A percentile compares a stretch with the other conserved stretches of the same genome.
Evolutionary conservation across 2,329 filamentous ascomycete species (phyloP).

Genomic region (Juglanconis juglandina): DNA sequence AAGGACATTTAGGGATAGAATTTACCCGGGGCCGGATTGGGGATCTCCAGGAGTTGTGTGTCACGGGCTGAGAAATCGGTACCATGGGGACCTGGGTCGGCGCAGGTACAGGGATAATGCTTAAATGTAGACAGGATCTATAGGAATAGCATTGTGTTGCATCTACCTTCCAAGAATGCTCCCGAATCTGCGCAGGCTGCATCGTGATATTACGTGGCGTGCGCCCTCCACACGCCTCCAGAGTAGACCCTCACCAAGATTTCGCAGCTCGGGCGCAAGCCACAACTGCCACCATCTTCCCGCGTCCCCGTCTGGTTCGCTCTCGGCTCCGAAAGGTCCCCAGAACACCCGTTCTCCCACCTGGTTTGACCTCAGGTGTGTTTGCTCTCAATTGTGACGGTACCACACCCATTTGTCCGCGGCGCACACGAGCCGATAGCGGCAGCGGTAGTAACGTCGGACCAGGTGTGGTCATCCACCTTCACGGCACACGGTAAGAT

Average conservation of each 20-base stretch:
- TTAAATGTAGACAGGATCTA: conserved; percentile 18
- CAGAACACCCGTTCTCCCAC: neutral
- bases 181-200: neutral
- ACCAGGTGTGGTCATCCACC: neutral
- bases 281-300: no score
- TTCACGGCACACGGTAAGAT: neutral
- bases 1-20: neutral
- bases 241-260: no score
- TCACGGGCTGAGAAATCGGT: neutral
- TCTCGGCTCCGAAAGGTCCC: neutral
- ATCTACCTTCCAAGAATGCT: neutral
- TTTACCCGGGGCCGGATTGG: neutral
- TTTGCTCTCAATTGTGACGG: neutral
- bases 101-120: conserved; percentile 7
- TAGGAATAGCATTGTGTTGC: conserved; percentile 9
- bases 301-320: no score
- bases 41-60: neutral
- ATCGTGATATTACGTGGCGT: neutral
- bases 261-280: no score
- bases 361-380: no score
- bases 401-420: neutral
- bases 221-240: no score
- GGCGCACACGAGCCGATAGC: neutral
- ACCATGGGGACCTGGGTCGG: neutral
- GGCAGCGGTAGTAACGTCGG: neutral